phyloP scores from a whole-genome alignment of 139 green algal species.

The Penium margaritaceum region DNA sequence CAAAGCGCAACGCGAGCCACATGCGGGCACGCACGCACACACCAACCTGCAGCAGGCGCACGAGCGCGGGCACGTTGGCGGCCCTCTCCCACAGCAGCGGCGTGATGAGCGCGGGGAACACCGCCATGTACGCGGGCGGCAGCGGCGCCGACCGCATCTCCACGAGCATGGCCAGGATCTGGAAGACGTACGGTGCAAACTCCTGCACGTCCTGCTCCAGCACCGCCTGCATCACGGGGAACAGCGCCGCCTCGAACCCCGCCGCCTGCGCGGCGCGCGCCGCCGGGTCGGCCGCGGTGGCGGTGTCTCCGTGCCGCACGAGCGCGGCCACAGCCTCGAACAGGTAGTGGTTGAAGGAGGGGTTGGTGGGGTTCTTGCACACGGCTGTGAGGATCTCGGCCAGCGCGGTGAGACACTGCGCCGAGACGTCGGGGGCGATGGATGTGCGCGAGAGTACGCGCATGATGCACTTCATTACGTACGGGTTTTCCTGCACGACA shows the following conservation, averaged over 20 bases:
- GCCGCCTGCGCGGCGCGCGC: constrained; percentile 48
- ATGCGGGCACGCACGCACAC: no score
- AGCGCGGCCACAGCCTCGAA: constrained; percentile 91
- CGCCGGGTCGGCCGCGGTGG: constrained; percentile 31
- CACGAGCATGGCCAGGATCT: constrained; percentile 67
- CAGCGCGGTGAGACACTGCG: constrained; percentile 57
- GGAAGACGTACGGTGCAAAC: constrained; percentile 58
- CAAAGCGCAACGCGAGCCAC: no score
- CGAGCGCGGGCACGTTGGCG: constrained; percentile 86
- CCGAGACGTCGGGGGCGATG: constrained; percentile 45
- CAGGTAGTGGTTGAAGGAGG: constrained; percentile 95
- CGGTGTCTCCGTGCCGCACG: constrained; percentile 58
- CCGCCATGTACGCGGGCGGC: constrained; percentile 65
- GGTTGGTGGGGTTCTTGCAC: constrained; percentile 85
- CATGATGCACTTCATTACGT: constrained; percentile 69
- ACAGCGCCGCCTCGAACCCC: constrained; percentile 73
- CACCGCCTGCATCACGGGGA: constrained; percentile 88
- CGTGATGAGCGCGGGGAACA: constrained; percentile 80
- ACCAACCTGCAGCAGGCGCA: constrained; percentile 70
- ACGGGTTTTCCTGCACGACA: constrained; percentile 78
- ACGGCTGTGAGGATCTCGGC: constrained; percentile 67
- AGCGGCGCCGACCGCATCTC: constrained; percentile 63
- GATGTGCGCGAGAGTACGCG: constrained; percentile 8
- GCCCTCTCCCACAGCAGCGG: constrained; percentile 82
- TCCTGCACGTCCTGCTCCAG: constrained; percentile 65